Evolutionary conservation across 2,329 filamentous ascomycete species (phyloP).

Genomic region (Paecilomyces variotii): DNA sequence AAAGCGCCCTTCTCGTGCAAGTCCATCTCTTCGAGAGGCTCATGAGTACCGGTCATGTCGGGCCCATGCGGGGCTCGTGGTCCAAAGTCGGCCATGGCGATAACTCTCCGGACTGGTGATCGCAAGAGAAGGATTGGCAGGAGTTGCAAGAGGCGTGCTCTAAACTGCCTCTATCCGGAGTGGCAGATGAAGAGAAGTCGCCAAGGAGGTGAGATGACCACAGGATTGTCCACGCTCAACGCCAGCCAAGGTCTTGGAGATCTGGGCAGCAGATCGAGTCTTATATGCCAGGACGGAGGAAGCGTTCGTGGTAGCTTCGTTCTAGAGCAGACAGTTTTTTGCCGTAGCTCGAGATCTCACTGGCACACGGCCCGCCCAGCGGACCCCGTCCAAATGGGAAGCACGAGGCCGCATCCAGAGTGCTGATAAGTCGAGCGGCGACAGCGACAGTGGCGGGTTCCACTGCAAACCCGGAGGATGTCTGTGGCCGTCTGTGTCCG

Average conservation of each 20-base stretch:
- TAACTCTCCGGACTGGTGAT: background rate
- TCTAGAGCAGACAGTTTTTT: background rate
- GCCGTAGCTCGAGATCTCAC: background rate
- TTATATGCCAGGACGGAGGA: background rate
- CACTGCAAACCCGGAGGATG: background rate
- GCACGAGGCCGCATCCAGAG: background rate
- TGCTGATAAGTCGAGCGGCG: background rate
- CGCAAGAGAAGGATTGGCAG: background rate
- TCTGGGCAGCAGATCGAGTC: background rate
- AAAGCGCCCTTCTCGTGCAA: conserved; percentile 58
- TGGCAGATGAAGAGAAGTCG: background rate
- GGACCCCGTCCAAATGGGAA: background rate
- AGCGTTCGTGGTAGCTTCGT: background rate
- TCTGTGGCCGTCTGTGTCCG: no score
- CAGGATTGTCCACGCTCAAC: background rate
- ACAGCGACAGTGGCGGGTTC: background rate
- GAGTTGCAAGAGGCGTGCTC: background rate
- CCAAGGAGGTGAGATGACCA: background rate
- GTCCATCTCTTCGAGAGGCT: conserved; percentile 45
- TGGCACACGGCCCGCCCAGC: background rate
- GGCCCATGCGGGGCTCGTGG: conserved; percentile 35
- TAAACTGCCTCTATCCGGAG: background rate
- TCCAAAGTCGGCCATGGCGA: background rate
- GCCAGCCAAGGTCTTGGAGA: background rate
- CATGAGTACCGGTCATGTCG: conserved; percentile 38